phyloP scores from a whole-genome alignment of 1,284 basidiomycete genomes.

The Boletus semigastroideus region DNA sequence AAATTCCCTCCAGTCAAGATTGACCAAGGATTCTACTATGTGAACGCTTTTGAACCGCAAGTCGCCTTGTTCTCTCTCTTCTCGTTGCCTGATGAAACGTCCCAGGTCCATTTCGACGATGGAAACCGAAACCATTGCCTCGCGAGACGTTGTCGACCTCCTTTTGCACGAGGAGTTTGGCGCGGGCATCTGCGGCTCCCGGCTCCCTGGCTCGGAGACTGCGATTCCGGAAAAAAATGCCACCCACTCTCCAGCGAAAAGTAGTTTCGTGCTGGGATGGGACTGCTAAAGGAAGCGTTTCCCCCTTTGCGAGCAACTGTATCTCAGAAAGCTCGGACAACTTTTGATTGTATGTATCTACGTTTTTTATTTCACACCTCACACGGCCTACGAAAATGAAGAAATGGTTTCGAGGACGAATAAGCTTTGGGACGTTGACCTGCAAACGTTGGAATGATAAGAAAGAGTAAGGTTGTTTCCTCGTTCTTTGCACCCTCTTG shows the following conservation, averaged over 20 bases:
- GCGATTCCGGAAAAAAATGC: constrained; percentile 10
- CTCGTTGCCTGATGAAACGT: constrained; percentile 2
- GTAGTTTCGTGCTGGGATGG: constrained; percentile 64
- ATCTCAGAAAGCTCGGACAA: neutral
- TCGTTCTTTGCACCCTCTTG: neutral
- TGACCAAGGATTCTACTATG: constrained; percentile 79
- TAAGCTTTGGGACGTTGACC: neutral
- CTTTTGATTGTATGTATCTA: constrained; percentile 3
- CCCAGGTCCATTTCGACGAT: constrained; percentile 78
- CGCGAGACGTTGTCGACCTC: constrained; percentile 81
- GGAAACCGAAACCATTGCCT: constrained; percentile 88
- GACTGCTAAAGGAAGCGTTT: constrained; percentile 49
- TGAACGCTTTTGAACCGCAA: constrained; percentile 86
- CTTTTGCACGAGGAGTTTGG: constrained; percentile 69
- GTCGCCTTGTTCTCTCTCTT: constrained; percentile 29
- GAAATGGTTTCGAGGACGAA: neutral
- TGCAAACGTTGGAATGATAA: neutral
- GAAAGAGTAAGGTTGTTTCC: neutral
- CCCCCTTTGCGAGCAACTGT: neutral
- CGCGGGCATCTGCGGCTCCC: constrained; percentile 56
- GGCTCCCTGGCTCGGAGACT: constrained; percentile 21
- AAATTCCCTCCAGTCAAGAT: constrained; percentile 77
- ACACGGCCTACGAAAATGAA: neutral
- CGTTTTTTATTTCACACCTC: neutral
- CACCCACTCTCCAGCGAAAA: constrained; percentile 22